A percentile compares a stretch with the other conserved stretches of the same genome.
These are phyloP conservation scores for Wallacemonas collosoma DNA, from an alignment of 208 protist species.

Conservation along the genomic window DNA sequence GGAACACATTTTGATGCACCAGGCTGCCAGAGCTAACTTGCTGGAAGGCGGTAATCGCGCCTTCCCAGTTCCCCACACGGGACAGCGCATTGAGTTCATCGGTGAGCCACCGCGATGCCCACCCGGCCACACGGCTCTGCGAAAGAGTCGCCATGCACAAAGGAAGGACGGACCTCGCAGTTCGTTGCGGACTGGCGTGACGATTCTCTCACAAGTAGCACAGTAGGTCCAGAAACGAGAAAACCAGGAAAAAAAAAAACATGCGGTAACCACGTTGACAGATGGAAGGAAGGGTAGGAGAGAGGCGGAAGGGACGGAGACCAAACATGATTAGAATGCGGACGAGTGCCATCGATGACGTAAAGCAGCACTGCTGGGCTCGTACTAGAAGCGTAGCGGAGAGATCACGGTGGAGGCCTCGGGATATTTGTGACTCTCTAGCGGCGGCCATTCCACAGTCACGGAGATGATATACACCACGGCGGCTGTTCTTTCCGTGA, in stretches of 20 bases:
- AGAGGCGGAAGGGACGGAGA: too few species aligned
- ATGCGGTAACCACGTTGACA: too few species aligned
- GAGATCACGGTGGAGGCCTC: too few species aligned
- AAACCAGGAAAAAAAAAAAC: constrained; percentile 15
- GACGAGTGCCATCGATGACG: too few species aligned
- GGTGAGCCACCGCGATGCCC: constrained; percentile 83
- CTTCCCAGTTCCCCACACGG: constrained; percentile 79
- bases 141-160: constrained; percentile 67
- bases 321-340: too few species aligned
- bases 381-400: too few species aligned
- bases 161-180: too few species aligned
- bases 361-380: too few species aligned
- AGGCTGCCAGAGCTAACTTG: constrained; percentile 67
- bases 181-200: too few species aligned
- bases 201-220: too few species aligned
- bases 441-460: too few species aligned
- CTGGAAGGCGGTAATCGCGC: constrained; percentile 61
- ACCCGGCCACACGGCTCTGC: constrained; percentile 59
- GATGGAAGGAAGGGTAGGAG: background rate
- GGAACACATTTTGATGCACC: constrained; percentile 87
- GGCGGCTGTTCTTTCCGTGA: background rate
- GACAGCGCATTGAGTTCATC: constrained; percentile 82
- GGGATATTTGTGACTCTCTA: too few species aligned
- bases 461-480: background rate
- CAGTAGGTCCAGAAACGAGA: background rate